A percentile compares a stretch with the other conserved stretches of the same genome.
phyloP scores from a whole-genome alignment of 2,329 filamentous ascomycete species.

The Penicillium capsulatum region DNA sequence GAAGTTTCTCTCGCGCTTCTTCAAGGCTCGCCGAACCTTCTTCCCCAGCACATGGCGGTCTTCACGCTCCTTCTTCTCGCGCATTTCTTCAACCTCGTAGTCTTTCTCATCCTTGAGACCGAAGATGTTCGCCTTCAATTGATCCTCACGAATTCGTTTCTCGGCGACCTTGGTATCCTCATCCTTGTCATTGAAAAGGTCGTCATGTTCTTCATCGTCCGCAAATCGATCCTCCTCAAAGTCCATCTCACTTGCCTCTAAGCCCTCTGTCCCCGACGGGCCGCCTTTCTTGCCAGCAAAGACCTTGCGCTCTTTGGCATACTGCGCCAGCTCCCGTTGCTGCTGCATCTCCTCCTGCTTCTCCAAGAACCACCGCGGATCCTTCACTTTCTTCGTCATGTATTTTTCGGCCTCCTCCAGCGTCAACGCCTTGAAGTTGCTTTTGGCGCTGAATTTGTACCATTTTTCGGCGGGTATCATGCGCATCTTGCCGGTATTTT shows the following conservation, averaged over 20 bases:
- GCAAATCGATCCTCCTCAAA: conserved; percentile 73
- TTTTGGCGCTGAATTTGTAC: conserved; percentile 62
- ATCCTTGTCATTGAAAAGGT: conserved; percentile 71
- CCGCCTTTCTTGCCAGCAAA: conserved; percentile 45
- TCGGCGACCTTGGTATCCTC: conserved; percentile 72
- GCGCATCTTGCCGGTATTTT: conserved; percentile 63
- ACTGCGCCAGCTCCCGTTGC: conserved; percentile 59
- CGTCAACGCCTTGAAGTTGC: conserved; percentile 67
- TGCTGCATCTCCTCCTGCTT: conserved; percentile 49
- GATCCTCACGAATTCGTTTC: conserved; percentile 70
- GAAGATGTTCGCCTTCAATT: conserved; percentile 83
- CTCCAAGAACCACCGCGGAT: conserved; percentile 75
- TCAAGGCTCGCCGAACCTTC: conserved; percentile 71
- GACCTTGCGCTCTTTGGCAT: conserved; percentile 45
- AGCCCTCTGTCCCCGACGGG: conserved; percentile 43
- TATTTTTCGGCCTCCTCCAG: conserved; percentile 81
- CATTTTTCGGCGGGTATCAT: conserved; percentile 94
- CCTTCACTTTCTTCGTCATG: conserved; percentile 73
- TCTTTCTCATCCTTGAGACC: conserved; percentile 69
- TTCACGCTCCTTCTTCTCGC: conserved; percentile 61
- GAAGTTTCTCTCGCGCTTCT: conserved; percentile 78
- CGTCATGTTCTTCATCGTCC: conserved; percentile 75
- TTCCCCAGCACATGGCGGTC: conserved; percentile 69
- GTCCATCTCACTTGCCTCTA: conserved; percentile 63
- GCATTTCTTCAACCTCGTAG: conserved; percentile 63